A percentile compares a stretch with the other conserved stretches of the same genome.
Evolutionary conservation across 768 basidiomycete genomes (phyloP).

Genomic region (Rubroboletus satanas): DNA sequence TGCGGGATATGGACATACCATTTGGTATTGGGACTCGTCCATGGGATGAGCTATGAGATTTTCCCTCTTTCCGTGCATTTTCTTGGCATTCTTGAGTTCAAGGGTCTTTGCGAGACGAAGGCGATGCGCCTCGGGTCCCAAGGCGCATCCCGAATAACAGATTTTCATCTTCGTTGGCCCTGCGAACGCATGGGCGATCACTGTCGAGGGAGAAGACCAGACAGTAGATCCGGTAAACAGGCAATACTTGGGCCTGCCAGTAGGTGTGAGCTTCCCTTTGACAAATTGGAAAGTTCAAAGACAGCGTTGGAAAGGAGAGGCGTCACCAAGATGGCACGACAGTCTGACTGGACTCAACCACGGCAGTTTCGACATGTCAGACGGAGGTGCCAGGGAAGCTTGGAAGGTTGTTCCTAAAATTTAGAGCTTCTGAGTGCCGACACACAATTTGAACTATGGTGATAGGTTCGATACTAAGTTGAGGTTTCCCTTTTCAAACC

Average conservation of each 20-base stretch:
- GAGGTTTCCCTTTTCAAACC: not conserved
- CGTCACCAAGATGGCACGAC: not conserved
- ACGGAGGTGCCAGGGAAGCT: not conserved
- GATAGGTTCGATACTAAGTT: not conserved
- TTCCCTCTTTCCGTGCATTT: not conserved
- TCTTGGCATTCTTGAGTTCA: not conserved
- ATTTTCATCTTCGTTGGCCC: not conserved
- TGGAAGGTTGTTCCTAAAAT: not conserved
- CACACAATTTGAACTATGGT: not conserved
- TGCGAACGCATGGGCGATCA: not conserved
- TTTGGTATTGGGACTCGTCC: not conserved
- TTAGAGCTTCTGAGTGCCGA: not conserved
- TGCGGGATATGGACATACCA: not conserved
- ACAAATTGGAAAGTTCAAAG: not conserved
- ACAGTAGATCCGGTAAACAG: not conserved
- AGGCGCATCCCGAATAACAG: not conserved
- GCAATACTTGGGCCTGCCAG: not conserved
- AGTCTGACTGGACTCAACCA: not conserved
- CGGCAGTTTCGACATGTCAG: not conserved
- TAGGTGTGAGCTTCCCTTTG: not conserved
- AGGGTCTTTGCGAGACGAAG: not conserved
- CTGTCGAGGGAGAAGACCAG: not conserved
- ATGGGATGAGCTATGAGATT: no score
- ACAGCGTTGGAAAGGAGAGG: not conserved
- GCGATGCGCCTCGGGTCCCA: not conserved